Evolutionary conservation across 495 filamentous ascomycete species (phyloP).

Genomic region (Hyaloscypha bicolor): DNA sequence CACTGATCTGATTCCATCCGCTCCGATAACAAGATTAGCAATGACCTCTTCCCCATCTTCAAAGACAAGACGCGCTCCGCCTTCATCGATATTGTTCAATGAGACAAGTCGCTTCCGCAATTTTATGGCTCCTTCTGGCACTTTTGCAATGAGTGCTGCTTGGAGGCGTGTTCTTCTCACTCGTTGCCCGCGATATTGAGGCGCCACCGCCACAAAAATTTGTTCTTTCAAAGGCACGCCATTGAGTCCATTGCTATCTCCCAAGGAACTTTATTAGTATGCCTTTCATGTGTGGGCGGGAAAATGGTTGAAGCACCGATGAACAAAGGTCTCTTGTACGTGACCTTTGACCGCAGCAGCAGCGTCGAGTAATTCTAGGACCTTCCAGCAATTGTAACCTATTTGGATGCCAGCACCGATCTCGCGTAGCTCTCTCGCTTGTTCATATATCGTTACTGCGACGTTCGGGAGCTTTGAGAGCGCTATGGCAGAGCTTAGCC

Average conservation of each 20-base stretch:
- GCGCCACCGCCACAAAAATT: constrained; percentile 7
- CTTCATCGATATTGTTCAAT: constrained; percentile 33
- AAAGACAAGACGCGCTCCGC: constrained; percentile 40
- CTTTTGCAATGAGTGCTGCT: constrained; percentile 40
- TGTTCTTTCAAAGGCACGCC: constrained; percentile 31
- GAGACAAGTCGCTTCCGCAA: constrained; percentile 42
- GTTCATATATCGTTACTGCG: constrained; percentile 49
- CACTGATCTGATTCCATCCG: constrained; percentile 56
- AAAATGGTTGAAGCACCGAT: constrained; percentile 31
- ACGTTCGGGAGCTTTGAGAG: constrained; percentile 48
- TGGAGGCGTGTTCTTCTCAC: constrained; percentile 46
- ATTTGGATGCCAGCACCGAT: constrained; percentile 53
- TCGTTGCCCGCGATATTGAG: constrained; percentile 32
- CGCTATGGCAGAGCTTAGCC: constrained; percentile 51
- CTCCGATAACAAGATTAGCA: constrained; percentile 54
- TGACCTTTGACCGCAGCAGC: constrained; percentile 41
- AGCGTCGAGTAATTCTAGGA: constrained; percentile 48
- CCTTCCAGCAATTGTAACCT: constrained; percentile 44
- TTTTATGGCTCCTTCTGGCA: constrained; percentile 42
- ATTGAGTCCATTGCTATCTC: constrained; percentile 37
- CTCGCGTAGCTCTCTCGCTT: constrained; percentile 47
- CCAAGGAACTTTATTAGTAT: background rate
- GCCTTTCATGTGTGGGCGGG: background rate
- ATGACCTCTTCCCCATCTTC: constrained; percentile 40
- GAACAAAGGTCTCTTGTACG: constrained; percentile 33